A percentile compares a stretch with the other conserved stretches of the same genome.
Evolutionary conservation across 257 asterid genomes (phyloP).

Genomic region (Rehmannia glutinosa): DNA sequence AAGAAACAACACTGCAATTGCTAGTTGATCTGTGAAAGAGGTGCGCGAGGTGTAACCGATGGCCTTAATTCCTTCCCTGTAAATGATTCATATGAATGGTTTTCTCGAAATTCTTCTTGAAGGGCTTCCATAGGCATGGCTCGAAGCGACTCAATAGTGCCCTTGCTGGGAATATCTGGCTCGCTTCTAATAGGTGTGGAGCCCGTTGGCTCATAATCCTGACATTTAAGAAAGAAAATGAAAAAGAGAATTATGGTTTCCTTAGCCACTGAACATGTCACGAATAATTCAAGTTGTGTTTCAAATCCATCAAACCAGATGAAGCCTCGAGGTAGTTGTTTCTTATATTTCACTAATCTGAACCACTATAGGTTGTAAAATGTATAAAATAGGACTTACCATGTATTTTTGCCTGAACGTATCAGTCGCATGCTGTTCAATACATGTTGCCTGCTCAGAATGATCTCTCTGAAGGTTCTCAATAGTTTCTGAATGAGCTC

Average conservation of each 20-base stretch:
- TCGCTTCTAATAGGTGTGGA: constrained; percentile 53
- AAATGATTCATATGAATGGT: constrained; percentile 36
- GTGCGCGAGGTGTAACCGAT: constrained; percentile 54
- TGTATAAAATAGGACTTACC: constrained; percentile 36
- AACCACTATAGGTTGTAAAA: too few relatives aligned
- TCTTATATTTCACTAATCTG: background rate
- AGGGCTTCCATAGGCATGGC: constrained; percentile 72
- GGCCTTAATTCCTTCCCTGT: constrained; percentile 42
- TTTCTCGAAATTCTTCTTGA: constrained; percentile 65
- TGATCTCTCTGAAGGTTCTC: constrained; percentile 45
- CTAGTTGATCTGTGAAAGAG: constrained; percentile 62
- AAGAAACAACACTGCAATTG: background rate
- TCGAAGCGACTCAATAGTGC: constrained; percentile 58
- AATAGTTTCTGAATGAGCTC: constrained; percentile 46
- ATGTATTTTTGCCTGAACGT: constrained; percentile 49
- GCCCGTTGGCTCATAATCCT: constrained; percentile 81
- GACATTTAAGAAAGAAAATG: background rate
- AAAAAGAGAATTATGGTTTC: too few relatives aligned
- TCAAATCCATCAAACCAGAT: too few relatives aligned
- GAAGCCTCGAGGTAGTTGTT: too few relatives aligned
- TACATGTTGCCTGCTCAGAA: constrained; percentile 38
- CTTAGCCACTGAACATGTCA: too few relatives aligned
- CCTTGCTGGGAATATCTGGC: constrained; percentile 58
- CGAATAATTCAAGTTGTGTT: too few relatives aligned
- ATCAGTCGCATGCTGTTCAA: constrained; percentile 41